Percentiles rank a stretch among this genome's conserved stretches.
Conservation (phyloP, 306 rosid species). For the Prunus fruticosa region DNA sequence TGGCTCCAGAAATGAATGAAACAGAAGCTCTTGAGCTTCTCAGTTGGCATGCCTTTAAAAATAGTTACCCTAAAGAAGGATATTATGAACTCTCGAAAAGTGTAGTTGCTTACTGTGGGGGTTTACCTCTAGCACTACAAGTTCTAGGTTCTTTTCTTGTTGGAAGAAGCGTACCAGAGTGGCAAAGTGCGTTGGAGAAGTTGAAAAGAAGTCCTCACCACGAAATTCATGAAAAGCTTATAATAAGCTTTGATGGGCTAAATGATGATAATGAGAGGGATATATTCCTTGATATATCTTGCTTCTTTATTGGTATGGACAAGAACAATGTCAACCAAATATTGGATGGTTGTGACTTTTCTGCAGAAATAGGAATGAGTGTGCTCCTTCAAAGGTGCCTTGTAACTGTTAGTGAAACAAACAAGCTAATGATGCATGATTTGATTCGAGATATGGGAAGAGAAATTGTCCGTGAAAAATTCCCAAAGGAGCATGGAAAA, state of each 20-base stretch:
- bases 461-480: conserved; percentile 31
- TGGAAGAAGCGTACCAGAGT: background rate
- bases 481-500: conserved; percentile 11
- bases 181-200: too few species aligned
- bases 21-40: conserved; percentile 24
- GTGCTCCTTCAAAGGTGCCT: too few species aligned
- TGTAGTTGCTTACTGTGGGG: conserved; percentile 19
- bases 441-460: conserved; percentile 42
- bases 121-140: conserved; percentile 42
- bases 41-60: conserved; percentile 33
- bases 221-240: too few species aligned
- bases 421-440: conserved; percentile 9
- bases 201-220: too few species aligned
- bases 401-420: background rate
- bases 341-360: too few species aligned
- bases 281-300: too few species aligned
- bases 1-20: background rate
- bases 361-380: too few species aligned
- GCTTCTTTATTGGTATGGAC: too few species aligned
- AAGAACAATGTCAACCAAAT: too few species aligned
- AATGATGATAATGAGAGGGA: too few species aligned
- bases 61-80: background rate
- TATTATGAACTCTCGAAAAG: conserved; percentile 7
- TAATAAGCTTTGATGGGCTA: too few species aligned
- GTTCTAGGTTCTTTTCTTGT: conserved; percentile 32